These are phyloP conservation scores for Avena insularis DNA, from an alignment of 176 grass and related monocot genomes.

Conservation along the genomic window DNA sequence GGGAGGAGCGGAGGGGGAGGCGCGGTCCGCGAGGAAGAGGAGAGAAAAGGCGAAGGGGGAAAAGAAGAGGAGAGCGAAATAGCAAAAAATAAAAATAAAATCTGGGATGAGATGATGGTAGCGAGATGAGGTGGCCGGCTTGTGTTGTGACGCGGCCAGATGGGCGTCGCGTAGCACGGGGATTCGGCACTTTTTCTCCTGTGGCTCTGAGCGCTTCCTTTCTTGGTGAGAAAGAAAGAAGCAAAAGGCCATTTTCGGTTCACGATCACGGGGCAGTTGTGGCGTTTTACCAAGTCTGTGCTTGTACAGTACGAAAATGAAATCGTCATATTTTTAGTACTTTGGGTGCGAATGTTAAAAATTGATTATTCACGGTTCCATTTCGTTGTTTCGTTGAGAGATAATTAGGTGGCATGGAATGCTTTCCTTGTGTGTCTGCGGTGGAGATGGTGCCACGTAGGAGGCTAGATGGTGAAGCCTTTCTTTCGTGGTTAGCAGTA, in stretches of 20 bases:
- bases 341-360: too few species aligned
- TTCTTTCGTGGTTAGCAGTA: too few species aligned
- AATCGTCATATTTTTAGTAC: not conserved
- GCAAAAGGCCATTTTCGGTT: conserved; percentile 4
- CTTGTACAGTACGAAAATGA: not conserved
- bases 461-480: too few species aligned
- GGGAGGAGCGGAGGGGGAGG: conserved; percentile 5
- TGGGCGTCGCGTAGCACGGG: conserved; percentile 29
- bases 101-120: not conserved
- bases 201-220: conserved; percentile 28
- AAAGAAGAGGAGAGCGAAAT: not conserved
- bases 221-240: conserved; percentile 46
- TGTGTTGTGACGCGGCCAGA: conserved; percentile 24
- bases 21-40: conserved; percentile 20
- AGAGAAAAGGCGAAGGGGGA: not conserved
- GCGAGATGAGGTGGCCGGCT: conserved; percentile 30
- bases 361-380: too few species aligned
- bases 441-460: too few species aligned
- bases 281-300: conserved; percentile 23
- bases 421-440: too few species aligned
- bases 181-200: not conserved
- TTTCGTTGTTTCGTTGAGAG: too few species aligned
- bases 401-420: too few species aligned
- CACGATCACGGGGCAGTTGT: conserved; percentile 16
- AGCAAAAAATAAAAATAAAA: not conserved